Percentiles rank a stretch among this genome's conserved stretches.
Evolutionary conservation across 176 grass and related monocot species (phyloP).

Genomic region (Bonia amplexicaulis): DNA sequence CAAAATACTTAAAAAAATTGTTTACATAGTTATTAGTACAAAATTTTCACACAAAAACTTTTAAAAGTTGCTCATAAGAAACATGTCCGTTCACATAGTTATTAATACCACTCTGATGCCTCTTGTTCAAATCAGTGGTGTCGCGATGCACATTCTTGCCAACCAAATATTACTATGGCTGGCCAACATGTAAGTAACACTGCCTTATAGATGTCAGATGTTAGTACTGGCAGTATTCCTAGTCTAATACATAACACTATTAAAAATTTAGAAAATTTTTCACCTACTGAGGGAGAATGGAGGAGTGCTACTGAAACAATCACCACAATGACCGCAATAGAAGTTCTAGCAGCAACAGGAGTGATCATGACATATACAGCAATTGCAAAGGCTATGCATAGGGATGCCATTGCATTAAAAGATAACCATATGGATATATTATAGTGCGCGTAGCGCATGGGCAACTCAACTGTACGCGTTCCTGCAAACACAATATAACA

Average conservation of each 20-base stretch:
- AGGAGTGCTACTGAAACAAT: conserved; percentile 3
- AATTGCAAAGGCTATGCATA: conserved; percentile 6
- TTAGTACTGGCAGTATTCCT: conserved; percentile 16
- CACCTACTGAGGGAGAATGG: background rate
- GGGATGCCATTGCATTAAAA: background rate
- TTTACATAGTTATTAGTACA: background rate
- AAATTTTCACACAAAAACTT: background rate
- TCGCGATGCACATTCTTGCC: conserved; percentile 6
- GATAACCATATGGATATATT: conserved; percentile 30
- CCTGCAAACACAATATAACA: conserved; percentile 8
- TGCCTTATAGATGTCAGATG: conserved; percentile 16
- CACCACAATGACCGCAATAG: conserved; percentile 16
- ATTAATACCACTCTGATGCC: background rate
- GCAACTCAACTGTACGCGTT: conserved; percentile 20
- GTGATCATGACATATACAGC: conserved; percentile 30
- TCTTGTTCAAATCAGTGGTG: background rate
- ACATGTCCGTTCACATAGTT: background rate
- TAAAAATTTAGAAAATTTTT: background rate
- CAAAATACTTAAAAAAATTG: no score
- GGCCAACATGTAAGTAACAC: conserved; percentile 21
- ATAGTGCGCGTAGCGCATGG: conserved; percentile 22
- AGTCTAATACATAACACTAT: background rate
- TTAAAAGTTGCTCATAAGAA: background rate
- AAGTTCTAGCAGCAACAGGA: conserved; percentile 11
- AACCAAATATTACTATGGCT: conserved; percentile 11